Evolutionary conservation across 1,284 basidiomycete species (phyloP), one percentile per base, ranked within the genome.

Genomic region (Golubevia sp.): DNA sequence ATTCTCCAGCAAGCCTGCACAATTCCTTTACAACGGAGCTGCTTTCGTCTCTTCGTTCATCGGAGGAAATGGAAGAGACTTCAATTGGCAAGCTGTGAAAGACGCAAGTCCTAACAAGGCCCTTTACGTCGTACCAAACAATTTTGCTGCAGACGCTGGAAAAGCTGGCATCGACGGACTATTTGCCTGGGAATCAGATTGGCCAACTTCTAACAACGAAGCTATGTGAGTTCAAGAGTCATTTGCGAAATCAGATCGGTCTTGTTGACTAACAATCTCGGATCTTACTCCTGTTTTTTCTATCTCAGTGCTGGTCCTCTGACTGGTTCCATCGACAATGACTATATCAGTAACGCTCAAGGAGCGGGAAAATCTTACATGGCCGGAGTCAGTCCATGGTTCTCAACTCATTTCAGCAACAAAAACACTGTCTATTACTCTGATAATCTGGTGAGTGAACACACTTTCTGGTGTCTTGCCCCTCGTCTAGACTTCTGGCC

Each of bases 371-470:
- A 82, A 66, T 66, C 63, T 1, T 85, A 85, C 70, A 85, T 85
- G 81, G 83, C 83, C 21, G 81, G 82, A 1, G 78, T 84, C 6
- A 81, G 79, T 7, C 75, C 80, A 8, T 85, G 84, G 84, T 85
- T 84, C 80, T 81, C 72, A 55, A 84, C 85, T 6, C 85, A 85
- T 68, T 84, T 84, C 58, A 80, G 79, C 27, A 57, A 71, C 49
- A 85, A 85, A 66, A 85, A 85, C 74, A 85, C 74, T 73, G 49
- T 84, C 25, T 85, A 84, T 76, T 77, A 83, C 65, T 74, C 76
- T 18, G 85, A 85, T 61, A 68, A 68, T 3, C 74, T 85, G n/a
- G n/a, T n/a, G n/a, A n/a, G n/a, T n/a, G n/a, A n/a, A n/a, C n/a
- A n/a, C n/a, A n/a, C n/a, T n/a, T n/a, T n/a, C n/a, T n/a, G n/a